Evolutionary conservation across 1,139 yeast genomes (phyloP), one percentile per base, ranked within the genome.

Genomic region (Candida sp.): DNA sequence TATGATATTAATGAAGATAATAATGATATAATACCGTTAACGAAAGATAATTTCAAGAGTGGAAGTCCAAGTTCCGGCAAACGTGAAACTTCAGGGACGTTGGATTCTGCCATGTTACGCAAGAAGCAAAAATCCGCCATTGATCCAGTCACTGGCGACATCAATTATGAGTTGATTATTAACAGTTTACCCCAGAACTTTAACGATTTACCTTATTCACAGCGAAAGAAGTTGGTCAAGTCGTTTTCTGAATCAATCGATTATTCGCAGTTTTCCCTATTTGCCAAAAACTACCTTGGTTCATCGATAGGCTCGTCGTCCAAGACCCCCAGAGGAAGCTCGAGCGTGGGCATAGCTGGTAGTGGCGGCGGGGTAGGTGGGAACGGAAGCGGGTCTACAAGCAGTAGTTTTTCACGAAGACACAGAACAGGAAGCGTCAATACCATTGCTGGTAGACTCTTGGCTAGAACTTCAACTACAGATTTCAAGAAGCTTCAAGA

Each of bases 171-270:
- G 53, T 55, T 64, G 42, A 68, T 78, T 28, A 58, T 77, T 22
- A 71, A 68, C 51, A 72, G 78, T 52, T 67, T 85, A 38, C 94
- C 96, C 0, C 70, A 77, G 1, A 80, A 86, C 60, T 88, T 86
- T 62, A 73, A 78, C 46, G 83, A 83, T 12, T 70, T 86, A 52
- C 90, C 93, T 0, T 88, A 87, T 62, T 84, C 90, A 4, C 90
- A 86, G 60, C 71, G 96, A 43, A 83, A 83, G 54, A 83, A 78
- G 58, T 59, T 84, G 32, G 76, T 88, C 5, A 71, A 76, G 49
- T 82, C 85, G 9, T 67, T 84, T 41, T 77, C 86, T 26, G 90
- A 88, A 1, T 72, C 76, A 34, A 75, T 80, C 22, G 85, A 83
- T 62, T 78, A 77, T 58, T 72, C 80, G 6, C 81, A 77, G 49